Evolutionary conservation across 805 yeast species (phyloP), one percentile per base, ranked within the genome.

Genomic region (Lipomyces mesembrius): DNA sequence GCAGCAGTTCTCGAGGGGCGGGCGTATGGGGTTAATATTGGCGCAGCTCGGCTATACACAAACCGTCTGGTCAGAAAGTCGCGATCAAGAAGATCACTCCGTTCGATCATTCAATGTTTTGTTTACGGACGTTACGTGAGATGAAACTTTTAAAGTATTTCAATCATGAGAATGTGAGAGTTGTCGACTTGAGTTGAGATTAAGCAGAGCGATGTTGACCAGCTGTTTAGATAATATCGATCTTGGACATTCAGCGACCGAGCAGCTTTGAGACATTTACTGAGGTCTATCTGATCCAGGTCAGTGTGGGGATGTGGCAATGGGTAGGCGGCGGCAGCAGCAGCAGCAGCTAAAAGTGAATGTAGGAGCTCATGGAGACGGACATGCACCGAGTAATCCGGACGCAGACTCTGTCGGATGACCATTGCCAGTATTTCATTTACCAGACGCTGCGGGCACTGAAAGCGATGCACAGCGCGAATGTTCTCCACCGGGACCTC

Each of bases 1-100:
- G 8, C 4, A 27, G 29, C 8, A 9, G 39, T n/a, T 35, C 25
- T 39, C 34, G 11, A 17, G 12, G n/a, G 20, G 32, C 32, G 32
- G 32, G 32, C 4, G 4, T 7, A 27, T 32, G 27, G n/a, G 3
- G 6, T n/a, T 57, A 22, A n/a, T 22, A 12, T 14, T 6, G 17
- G 88, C 8, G n/a, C 57, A 70, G 97, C 77, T 86, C 94, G 11
- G 98, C 98, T 0, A 79, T 88, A 11, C 97, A 94, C 78, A 85
- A 86, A 74, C 97, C 97, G 5, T 85, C 95, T 0, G 88, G 89
- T 63, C 93, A 89, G 72, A 87, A 87, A 70, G 98, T 94, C n/a
- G 98, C 98, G 53, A 92, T 94, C 75, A 94, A 94, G 78, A 94
- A 93, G 79, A 92, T 94, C 71, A 90, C 89, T 75, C 98, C 98